A percentile compares a stretch with the other conserved stretches of the same genome.
These are phyloP conservation scores for Xylariaceae sp. DNA, from an alignment of 2,329 filamentous ascomycete species.

Conservation along the genomic window DNA sequence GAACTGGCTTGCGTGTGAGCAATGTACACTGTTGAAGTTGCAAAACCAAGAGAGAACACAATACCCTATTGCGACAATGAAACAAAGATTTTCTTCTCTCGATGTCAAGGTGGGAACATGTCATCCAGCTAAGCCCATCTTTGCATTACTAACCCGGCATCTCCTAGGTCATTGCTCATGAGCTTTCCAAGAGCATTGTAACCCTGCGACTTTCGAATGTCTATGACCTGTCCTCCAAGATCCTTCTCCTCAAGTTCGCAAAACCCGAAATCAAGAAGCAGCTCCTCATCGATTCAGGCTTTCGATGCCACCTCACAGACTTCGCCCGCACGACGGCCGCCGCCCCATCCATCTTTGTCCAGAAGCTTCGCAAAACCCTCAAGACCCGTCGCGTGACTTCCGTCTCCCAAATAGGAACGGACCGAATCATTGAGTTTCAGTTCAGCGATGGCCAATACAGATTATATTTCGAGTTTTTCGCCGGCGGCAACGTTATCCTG, in stretches of 20 bases:
- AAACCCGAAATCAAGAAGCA: slow-evolving; percentile 88
- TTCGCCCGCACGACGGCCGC: slow-evolving; percentile 85
- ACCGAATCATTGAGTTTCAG: slow-evolving; percentile 85
- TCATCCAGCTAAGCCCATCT: no score
- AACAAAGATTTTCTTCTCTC: slow-evolving; percentile 54
- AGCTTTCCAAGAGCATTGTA: slow-evolving; percentile 74
- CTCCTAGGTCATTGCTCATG: slow-evolving; percentile 86
- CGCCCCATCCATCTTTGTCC: slow-evolving; percentile 80
- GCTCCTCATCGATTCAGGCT: slow-evolving; percentile 88
- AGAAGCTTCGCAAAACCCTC: slow-evolving; percentile 78
- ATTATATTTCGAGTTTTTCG: slow-evolving; percentile 93
- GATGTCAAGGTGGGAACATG: slow-evolving; percentile 46
- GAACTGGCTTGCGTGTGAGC: no score
- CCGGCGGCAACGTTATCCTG: slow-evolving; percentile 89
- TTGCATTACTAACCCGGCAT: background rate
- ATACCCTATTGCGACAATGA: slow-evolving; percentile 36
- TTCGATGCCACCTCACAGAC: slow-evolving; percentile 89
- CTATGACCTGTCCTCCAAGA: slow-evolving; percentile 93
- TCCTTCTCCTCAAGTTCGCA: slow-evolving; percentile 91
- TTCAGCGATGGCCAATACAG: slow-evolving; percentile 90
- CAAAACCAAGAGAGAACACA: background rate
- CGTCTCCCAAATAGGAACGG: slow-evolving; percentile 83
- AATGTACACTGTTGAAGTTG: no score
- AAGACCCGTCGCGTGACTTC: slow-evolving; percentile 81
- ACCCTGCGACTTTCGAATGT: slow-evolving; percentile 84